Percentiles rank a stretch among this genome's conserved stretches.
Evolutionary conservation across 148 eudicot genomes (phyloP).

Genomic region (Drosera capensis): DNA sequence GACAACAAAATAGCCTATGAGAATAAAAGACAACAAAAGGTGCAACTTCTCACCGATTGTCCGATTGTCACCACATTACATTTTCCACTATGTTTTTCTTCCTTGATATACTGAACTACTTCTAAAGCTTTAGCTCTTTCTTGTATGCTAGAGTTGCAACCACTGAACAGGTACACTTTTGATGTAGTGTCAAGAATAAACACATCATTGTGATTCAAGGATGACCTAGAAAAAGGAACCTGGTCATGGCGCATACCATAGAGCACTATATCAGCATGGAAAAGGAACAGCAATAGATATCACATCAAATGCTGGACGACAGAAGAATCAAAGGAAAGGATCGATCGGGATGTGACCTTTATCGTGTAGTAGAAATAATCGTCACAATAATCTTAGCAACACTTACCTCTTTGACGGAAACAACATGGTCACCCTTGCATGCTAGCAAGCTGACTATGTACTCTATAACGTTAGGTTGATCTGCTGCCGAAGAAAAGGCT

Average conservation of each 20-base stretch:
- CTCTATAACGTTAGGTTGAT: slow-evolving; percentile 22
- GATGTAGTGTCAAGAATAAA: slow-evolving; percentile 61
- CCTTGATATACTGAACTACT: slow-evolving; percentile 75
- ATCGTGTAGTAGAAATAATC: no score
- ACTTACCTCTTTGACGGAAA: slow-evolving; percentile 63
- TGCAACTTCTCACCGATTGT: slow-evolving; percentile 26
- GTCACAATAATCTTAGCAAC: neutral
- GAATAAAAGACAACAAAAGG: slow-evolving; percentile 1
- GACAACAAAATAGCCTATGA: neutral
- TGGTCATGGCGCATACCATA: slow-evolving; percentile 8
- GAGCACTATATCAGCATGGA: slow-evolving; percentile 2
- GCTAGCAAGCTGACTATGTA: slow-evolving; percentile 33
- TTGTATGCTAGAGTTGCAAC: slow-evolving; percentile 58
- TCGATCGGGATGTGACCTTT: no score
- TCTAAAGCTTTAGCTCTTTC: slow-evolving; percentile 76
- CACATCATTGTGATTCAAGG: slow-evolving; percentile 61
- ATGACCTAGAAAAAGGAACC: slow-evolving; percentile 70
- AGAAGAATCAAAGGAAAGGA: neutral
- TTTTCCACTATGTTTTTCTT: slow-evolving; percentile 50
- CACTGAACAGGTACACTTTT: slow-evolving; percentile 64
- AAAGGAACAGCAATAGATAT: neutral
- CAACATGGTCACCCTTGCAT: slow-evolving; percentile 59
- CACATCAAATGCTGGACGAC: neutral
- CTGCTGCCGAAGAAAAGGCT: slow-evolving; percentile 32
- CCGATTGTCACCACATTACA: slow-evolving; percentile 56